A percentile compares a stretch with the other conserved stretches of the same genome.
Evolutionary conservation across 495 filamentous ascomycete species (phyloP).

Genomic region (Corynascus novoguineensis): DNA sequence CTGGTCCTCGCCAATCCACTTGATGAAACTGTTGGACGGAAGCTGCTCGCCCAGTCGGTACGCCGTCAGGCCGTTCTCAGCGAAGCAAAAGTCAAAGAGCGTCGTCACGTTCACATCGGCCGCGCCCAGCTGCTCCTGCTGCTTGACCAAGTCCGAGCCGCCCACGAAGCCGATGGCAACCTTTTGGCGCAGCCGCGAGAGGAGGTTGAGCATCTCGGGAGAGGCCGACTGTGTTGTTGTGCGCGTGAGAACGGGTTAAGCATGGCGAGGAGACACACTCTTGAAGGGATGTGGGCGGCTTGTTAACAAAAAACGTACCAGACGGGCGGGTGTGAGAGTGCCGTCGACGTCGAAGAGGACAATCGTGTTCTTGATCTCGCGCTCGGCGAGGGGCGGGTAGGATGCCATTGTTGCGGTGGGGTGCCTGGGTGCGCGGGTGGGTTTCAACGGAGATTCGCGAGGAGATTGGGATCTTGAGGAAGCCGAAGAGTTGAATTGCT

Average conservation of each 20-base stretch:
- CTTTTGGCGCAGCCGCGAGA: constrained; percentile 74
- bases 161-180: constrained; percentile 89
- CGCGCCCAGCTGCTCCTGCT: constrained; percentile 88
- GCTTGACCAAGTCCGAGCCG: constrained; percentile 81
- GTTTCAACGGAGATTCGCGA: too few relatives aligned
- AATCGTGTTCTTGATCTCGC: constrained; percentile 84
- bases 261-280: not conserved
- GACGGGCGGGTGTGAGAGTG: constrained; percentile 74
- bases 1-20: constrained; percentile 83
- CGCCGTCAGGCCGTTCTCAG: constrained; percentile 93
- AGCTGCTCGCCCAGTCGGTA: constrained; percentile 71
- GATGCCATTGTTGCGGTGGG: constrained; percentile 31
- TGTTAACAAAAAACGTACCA: constrained; percentile 49
- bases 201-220: constrained; percentile 76
- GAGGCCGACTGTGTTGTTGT: constrained; percentile 37
- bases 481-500: not conserved
- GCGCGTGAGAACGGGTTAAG: not conserved
- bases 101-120: constrained; percentile 56
- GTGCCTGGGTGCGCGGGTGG: too few relatives aligned
- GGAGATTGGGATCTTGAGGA: not conserved
- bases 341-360: constrained; percentile 90
- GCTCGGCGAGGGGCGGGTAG: constrained; percentile 71
- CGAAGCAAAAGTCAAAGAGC: constrained; percentile 94
- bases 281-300: too few relatives aligned
- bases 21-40: constrained; percentile 75